Percentiles rank a stretch among this genome's conserved stretches.
These are phyloP conservation scores for Fonsecaea nubica DNA, from an alignment of 2,329 filamentous ascomycete genomes.

Conservation along the genomic window DNA sequence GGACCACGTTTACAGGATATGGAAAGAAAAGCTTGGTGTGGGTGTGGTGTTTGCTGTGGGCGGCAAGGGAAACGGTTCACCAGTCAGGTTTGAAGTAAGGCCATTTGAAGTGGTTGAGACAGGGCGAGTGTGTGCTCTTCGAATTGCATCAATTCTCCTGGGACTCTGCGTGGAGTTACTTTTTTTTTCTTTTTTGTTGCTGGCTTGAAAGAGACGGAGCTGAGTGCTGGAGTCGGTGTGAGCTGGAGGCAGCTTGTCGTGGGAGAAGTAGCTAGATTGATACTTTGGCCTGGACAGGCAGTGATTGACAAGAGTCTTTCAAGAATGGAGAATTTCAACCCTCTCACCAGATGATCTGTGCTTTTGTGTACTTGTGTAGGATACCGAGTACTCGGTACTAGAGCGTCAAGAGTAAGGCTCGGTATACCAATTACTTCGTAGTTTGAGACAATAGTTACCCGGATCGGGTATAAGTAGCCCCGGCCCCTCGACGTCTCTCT, in stretches of 20 bases:
- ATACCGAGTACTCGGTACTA: not conserved
- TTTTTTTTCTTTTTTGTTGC: slow-evolving; percentile 11
- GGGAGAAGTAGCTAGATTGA: slow-evolving; percentile 35
- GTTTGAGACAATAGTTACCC: not conserved
- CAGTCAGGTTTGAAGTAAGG: slow-evolving; percentile 20
- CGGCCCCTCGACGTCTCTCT: not conserved
- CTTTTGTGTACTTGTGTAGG: not conserved
- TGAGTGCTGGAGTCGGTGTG: not conserved
- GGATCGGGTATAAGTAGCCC: not conserved
- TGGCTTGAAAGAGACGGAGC: slow-evolving; percentile 14
- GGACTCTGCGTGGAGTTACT: slow-evolving; percentile 1
- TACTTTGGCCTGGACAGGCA: slow-evolving; percentile 18
- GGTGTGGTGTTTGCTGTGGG: not conserved
- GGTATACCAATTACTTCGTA: not conserved
- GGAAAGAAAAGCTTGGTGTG: slow-evolving; percentile 19
- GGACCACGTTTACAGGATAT: slow-evolving; percentile 31
- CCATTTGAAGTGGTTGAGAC: slow-evolving; percentile 16
- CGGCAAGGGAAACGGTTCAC: slow-evolving; percentile 22
- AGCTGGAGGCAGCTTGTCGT: slow-evolving; percentile 11
- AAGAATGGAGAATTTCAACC: slow-evolving; percentile 41
- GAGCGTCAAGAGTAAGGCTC: no score
- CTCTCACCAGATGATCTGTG: slow-evolving; percentile 23
- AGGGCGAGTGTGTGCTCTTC: slow-evolving; percentile 16
- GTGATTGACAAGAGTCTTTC: slow-evolving; percentile 12
- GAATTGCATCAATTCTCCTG: slow-evolving; percentile 35